Percentiles rank a stretch among this genome's conserved stretches.
These are phyloP conservation scores for Neonectria coccinea DNA, from an alignment of 2,329 filamentous ascomycete genomes.

Conservation along the genomic window DNA sequence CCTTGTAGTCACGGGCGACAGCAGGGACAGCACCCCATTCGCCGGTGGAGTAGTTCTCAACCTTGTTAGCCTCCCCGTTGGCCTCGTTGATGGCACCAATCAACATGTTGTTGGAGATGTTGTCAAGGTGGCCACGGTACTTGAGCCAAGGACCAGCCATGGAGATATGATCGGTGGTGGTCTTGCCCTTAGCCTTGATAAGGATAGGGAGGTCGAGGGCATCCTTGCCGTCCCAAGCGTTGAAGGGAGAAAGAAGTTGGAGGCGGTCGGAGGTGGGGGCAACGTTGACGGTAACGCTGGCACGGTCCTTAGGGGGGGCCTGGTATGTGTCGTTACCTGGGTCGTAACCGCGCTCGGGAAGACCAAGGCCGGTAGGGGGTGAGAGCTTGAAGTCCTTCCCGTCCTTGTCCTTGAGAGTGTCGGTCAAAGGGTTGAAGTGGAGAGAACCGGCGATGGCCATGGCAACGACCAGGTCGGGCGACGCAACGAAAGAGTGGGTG, in stretches of 20 bases:
- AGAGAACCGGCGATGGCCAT: slow-evolving; percentile 85
- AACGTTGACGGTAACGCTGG: slow-evolving; percentile 80
- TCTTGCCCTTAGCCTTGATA: slow-evolving; percentile 98
- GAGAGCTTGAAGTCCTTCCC: slow-evolving; percentile 95
- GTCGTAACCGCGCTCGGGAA: slow-evolving; percentile 87
- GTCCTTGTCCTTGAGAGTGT: slow-evolving; percentile 92
- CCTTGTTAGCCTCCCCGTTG: slow-evolving; percentile 97
- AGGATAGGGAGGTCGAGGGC: slow-evolving; percentile 85
- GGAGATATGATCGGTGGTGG: slow-evolving; percentile 98
- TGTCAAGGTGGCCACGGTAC: slow-evolving; percentile 98
- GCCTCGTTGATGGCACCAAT: slow-evolving; percentile 97
- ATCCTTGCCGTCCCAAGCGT: slow-evolving; percentile 93
- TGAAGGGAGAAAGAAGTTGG: slow-evolving; percentile 88
- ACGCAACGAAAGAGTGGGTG: slow-evolving; percentile 93
- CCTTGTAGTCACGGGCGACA: slow-evolving; percentile 98
- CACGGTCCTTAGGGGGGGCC: slow-evolving; percentile 86
- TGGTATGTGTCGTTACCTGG: slow-evolving; percentile 95
- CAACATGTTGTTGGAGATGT: slow-evolving; percentile 99
- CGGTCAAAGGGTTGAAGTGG: slow-evolving; percentile 94
- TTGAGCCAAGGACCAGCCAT: slow-evolving; percentile 97
- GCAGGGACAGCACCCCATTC: slow-evolving; percentile 90
- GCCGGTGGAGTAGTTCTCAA: slow-evolving; percentile 89
- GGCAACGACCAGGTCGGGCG: slow-evolving; percentile 89
- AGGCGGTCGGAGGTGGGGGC: slow-evolving; percentile 93
- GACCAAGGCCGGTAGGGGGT: slow-evolving; percentile 81